Conservation (phyloP, 164 flowering plant species). For the Malania oleifera region DNA sequence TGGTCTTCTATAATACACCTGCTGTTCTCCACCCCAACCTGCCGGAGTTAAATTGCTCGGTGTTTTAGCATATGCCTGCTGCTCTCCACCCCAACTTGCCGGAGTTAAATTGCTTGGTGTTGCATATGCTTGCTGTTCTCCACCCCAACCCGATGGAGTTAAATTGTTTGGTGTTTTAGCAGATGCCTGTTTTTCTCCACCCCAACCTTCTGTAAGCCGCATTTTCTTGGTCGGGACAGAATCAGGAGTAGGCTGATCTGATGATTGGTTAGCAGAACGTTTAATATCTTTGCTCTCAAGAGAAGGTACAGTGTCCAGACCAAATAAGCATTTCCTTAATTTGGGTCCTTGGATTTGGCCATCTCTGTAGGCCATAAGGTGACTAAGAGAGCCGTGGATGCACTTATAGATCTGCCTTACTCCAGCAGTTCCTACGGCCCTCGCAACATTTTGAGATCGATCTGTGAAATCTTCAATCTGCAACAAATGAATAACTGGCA, state of each 20-base stretch:
- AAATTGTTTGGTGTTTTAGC: no score
- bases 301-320: constrained; percentile 11
- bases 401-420: constrained; percentile 35
- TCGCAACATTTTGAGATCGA: constrained; percentile 48
- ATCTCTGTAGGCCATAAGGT: constrained; percentile 27
- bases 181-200: neutral
- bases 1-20: no score
- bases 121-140: no score
- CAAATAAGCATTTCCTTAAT: constrained; percentile 32
- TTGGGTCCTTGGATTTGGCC: constrained; percentile 25
- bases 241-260: neutral
- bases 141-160: no score
- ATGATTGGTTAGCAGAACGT: constrained; percentile 6
- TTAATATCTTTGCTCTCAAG: neutral
- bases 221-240: constrained; percentile 12
- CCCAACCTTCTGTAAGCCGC: neutral
- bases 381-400: constrained; percentile 29
- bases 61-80: no score
- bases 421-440: constrained; percentile 38
- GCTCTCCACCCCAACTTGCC: no score
- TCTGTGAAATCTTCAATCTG: constrained; percentile 62
- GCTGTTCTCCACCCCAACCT: no score
- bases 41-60: no score
- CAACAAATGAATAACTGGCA: neutral
- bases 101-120: no score